These are phyloP conservation scores for Candolleomyces aberdarensis DNA, from an alignment of 768 basidiomycete genomes.

Conservation along the genomic window DNA sequence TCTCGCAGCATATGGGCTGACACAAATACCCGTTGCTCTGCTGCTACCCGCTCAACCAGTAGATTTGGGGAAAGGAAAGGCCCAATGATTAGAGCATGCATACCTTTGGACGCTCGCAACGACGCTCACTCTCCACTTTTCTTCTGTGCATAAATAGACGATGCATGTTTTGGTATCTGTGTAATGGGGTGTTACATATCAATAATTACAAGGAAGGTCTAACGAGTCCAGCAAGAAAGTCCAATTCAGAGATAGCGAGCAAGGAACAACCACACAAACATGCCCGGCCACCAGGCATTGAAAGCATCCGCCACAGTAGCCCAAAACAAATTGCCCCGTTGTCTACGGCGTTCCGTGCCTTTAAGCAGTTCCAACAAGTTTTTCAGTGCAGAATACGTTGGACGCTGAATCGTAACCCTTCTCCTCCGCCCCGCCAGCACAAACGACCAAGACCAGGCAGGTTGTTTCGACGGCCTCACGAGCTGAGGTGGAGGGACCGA, in stretches of 20 bases:
- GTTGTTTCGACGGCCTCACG: slow-evolving; percentile 13
- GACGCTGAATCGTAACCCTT: slow-evolving; percentile 47
- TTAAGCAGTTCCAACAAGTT: slow-evolving; percentile 1
- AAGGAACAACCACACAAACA: slow-evolving; percentile 5
- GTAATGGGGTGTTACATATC: too few relatives aligned
- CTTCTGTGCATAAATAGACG: too few relatives aligned
- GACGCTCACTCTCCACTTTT: too few relatives aligned
- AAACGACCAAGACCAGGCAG: slow-evolving; percentile 53
- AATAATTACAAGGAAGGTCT: too few relatives aligned
- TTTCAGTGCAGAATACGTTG: slow-evolving; percentile 15
- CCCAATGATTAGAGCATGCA: not conserved
- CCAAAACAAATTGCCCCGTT: not conserved
- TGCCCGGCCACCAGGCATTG: slow-evolving; percentile 4
- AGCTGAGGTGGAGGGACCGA: slow-evolving; percentile 29
- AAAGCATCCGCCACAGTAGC: not conserved
- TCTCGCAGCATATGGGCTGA: not conserved
- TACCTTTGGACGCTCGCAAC: too few relatives aligned
- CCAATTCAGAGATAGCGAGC: not conserved
- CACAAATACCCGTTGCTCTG: not conserved
- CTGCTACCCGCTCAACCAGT: not conserved
- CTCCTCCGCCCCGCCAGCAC: slow-evolving; percentile 51
- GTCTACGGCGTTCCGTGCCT: not conserved
- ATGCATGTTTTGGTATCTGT: too few relatives aligned
- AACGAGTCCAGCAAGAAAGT: not conserved
- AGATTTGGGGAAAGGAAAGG: not conserved